Evolutionary conservation across 768 basidiomycete genomes (phyloP).

Genomic region (Xerocomus potaroensis): DNA sequence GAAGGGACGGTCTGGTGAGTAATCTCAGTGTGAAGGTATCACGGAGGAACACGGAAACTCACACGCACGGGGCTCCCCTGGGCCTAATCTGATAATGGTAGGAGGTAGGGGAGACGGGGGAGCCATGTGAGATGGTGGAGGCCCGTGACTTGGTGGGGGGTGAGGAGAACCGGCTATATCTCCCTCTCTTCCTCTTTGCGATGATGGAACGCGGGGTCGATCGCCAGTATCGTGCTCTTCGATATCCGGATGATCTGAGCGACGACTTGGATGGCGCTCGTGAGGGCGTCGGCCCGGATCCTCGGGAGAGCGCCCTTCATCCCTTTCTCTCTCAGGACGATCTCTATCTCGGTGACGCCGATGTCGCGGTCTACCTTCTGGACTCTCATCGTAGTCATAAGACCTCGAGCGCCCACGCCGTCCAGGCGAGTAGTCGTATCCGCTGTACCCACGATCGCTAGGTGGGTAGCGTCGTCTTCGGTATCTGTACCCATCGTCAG

Average conservation of each 20-base stretch:
- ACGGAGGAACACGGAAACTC: background rate
- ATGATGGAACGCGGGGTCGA: constrained; percentile 8
- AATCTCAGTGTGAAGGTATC: constrained; percentile 2
- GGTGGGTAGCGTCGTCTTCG: constrained; percentile 15
- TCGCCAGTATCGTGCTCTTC: constrained; percentile 16
- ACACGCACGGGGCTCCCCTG: constrained; percentile 16
- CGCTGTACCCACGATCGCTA: constrained; percentile 11
- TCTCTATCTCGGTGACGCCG: background rate
- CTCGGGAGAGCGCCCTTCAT: constrained; percentile 8
- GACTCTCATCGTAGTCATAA: constrained; percentile 4
- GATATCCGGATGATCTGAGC: constrained; percentile 7
- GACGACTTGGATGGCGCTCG: constrained; percentile 14
- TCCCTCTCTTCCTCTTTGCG: constrained; percentile 16
- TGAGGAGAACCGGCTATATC: constrained; percentile 4
- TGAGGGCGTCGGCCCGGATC: constrained; percentile 2
- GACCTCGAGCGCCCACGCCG: constrained; percentile 3
- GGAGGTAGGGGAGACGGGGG: constrained; percentile 23
- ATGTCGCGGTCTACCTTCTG: constrained; percentile 3
- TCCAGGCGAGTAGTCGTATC: constrained; percentile 12
- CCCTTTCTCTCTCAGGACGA: background rate
- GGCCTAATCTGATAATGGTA: constrained; percentile 28
- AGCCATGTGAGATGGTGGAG: too few relatives aligned
- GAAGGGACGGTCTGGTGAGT: constrained; percentile 14
- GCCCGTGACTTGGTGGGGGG: background rate
- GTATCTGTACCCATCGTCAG: constrained; percentile 13